Base-by-base conservation (phyloP, 179 eudicot genomes). In the Pouteria campechiana region DNA sequence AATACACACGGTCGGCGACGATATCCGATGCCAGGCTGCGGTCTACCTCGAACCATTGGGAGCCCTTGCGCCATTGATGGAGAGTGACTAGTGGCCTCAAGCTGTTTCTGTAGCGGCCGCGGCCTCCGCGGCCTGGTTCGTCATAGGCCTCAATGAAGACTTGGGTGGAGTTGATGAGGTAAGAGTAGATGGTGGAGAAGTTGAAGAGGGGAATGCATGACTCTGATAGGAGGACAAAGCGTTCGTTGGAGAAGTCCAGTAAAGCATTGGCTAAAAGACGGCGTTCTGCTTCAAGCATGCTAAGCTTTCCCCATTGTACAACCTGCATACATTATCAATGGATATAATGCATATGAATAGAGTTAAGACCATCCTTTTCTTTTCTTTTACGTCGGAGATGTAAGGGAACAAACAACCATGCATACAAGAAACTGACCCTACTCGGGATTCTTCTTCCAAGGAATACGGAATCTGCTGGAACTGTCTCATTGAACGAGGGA, bases 21-120 rank as follows among this genome's bases (percentile, higher is more conserved):
- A 67, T 51, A n/a, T 64, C 51, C 1, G 51, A 6, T 2, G 82
- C 78, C 2, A 75, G 43, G 2, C 43, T 25, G 0, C 78, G 69
- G 50, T 68, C 55, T 3, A 71, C 24, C 37, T 64, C 66, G 16
- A 75, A 75, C 81, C 81, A 75, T 36, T 75, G 78, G 12, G 78
- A 68, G 5, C 75, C 72, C 18, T 73, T 73, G 12, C 64, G 46
- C 75, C 79, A 73, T 17, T 69, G 68, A 14, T 28, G 19, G 27
- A 61, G 39, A 9, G 11, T 49, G 17, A 73, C 45, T 0, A 10
- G 9, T 0, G 72, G 72, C 41, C n/a, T 35, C 75, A 73, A 63
- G 1, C 17, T 24, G 6, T 30, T 37, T 48, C 43, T 53, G 52
- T 57, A 73, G 0, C 75, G 60, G 12, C 60, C 69, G 1, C 66